Evolutionary conservation across 108 stramenopile species (phyloP).

Genomic region (Conticribra weissflogii): DNA sequence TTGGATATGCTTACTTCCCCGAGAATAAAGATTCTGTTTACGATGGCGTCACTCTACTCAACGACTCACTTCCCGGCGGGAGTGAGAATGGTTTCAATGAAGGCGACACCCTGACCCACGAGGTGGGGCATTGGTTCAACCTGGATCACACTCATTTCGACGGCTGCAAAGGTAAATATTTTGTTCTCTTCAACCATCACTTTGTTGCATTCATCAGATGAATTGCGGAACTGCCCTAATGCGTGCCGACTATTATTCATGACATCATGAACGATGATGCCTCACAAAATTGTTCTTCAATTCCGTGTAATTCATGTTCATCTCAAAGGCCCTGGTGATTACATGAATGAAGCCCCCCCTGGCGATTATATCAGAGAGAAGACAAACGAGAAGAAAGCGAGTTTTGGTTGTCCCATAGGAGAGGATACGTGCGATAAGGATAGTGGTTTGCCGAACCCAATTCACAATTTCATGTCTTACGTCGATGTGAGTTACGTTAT

Average conservation of each 20-base stretch:
- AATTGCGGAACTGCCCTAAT: no score
- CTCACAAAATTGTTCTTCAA: no score
- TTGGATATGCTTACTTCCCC: constrained; percentile 17
- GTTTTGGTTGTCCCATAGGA: constrained; percentile 14
- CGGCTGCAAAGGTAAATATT: no score
- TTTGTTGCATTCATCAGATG: no score
- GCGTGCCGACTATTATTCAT: no score
- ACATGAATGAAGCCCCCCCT: constrained; percentile 31
- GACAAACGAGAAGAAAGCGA: neutral
- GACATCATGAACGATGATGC: no score
- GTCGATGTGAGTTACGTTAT: constrained; percentile 8
- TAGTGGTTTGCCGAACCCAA: constrained; percentile 5
- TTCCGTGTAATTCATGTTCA: no score
- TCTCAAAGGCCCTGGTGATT: constrained; percentile 27
- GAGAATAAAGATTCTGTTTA: neutral
- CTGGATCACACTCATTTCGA: constrained; percentile 37
- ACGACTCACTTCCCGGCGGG: constrained; percentile 5
- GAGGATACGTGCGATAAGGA: constrained; percentile 8
- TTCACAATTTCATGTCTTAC: constrained; percentile 30
- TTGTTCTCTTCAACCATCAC: no score
- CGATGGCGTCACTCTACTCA: constrained; percentile 9
- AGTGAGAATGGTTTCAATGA: constrained; percentile 14
- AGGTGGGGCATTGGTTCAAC: constrained; percentile 57
- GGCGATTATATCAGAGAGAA: constrained; percentile 26
- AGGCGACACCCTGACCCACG: constrained; percentile 48